These are phyloP conservation scores for Scopulariopsis brevicaulis DNA, from an alignment of 2,329 filamentous ascomycete genomes.

Conservation along the genomic window DNA sequence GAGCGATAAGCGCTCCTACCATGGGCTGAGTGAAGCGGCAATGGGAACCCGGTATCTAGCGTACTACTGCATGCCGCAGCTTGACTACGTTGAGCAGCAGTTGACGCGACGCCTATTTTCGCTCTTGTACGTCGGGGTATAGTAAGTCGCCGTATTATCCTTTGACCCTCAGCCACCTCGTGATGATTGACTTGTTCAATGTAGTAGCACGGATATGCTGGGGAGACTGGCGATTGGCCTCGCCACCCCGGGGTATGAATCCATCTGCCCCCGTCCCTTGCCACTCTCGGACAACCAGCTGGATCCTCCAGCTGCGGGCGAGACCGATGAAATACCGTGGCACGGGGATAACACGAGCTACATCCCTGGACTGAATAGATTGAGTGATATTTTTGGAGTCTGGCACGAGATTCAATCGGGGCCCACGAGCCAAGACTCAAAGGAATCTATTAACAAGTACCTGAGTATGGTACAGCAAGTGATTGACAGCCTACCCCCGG, in stretches of 20 bases:
- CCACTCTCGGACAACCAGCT: slow-evolving; percentile 17
- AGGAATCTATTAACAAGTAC: slow-evolving; percentile 6
- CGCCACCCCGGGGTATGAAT: neutral
- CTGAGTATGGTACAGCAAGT: slow-evolving; percentile 15
- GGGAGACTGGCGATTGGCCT: slow-evolving; percentile 1
- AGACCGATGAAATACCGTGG: slow-evolving; percentile 12
- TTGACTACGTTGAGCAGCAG: slow-evolving; percentile 13
- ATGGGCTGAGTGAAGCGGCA: slow-evolving; percentile 5
- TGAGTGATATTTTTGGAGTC: slow-evolving; percentile 19
- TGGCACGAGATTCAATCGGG: slow-evolving; percentile 13
- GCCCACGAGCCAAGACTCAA: slow-evolving; percentile 1
- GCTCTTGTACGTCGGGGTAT: slow-evolving; percentile 18
- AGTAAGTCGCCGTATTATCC: slow-evolving; percentile 9
- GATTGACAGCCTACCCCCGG: slow-evolving; percentile 18
- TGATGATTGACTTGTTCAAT: neutral
- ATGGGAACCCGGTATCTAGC: slow-evolving; percentile 2
- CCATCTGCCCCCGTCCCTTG: slow-evolving; percentile 12
- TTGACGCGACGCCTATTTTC: slow-evolving; percentile 21
- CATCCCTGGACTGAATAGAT: slow-evolving; percentile 19
- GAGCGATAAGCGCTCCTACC: slow-evolving; percentile 5
- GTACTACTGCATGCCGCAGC: neutral
- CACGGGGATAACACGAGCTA: slow-evolving; percentile 19
- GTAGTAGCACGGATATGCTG: slow-evolving; percentile 1
- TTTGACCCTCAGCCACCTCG: neutral
- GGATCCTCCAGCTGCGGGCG: slow-evolving; percentile 8